Evolutionary conservation across 192 early-diverging fungal genomes (phyloP).

Genomic region (Pilobolus umbonatus): DNA sequence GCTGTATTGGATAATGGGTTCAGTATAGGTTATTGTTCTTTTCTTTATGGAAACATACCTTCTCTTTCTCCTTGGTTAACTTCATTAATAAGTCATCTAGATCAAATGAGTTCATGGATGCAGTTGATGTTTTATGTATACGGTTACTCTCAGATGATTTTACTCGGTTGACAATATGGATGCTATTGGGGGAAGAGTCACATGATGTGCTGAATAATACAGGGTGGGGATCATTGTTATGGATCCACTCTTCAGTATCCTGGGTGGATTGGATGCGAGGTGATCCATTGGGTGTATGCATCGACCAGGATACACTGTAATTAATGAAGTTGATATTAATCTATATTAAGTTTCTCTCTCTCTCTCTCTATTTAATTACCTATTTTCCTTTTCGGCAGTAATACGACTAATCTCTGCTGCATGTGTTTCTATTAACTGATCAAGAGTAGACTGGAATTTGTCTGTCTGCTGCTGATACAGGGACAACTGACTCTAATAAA

Average conservation of each 20-base stretch:
- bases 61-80: constrained; percentile 43
- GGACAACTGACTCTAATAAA: constrained; percentile 4
- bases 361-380: constrained; percentile 8
- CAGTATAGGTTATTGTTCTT: neutral
- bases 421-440: constrained; percentile 8
- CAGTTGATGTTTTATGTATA: neutral
- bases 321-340: neutral
- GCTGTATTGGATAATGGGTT: constrained; percentile 15
- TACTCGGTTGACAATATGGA: neutral
- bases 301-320: neutral
- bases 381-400: constrained; percentile 1
- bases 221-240: neutral
- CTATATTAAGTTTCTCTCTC: neutral
- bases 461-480: constrained; percentile 12
- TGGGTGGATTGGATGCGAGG: constrained; percentile 9
- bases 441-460: constrained; percentile 10
- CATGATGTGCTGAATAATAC: neutral
- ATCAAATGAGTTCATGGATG: constrained; percentile 4
- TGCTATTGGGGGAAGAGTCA: neutral
- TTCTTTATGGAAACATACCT: neutral
- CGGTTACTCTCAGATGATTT: neutral
- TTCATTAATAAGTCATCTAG: constrained; percentile 38
- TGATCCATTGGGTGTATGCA: constrained; percentile 21
- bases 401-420: neutral
- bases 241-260: neutral